Conservation (phyloP, 192 early-diverging fungal genomes). For the Gryganskiella cystojenkinii region DNA sequence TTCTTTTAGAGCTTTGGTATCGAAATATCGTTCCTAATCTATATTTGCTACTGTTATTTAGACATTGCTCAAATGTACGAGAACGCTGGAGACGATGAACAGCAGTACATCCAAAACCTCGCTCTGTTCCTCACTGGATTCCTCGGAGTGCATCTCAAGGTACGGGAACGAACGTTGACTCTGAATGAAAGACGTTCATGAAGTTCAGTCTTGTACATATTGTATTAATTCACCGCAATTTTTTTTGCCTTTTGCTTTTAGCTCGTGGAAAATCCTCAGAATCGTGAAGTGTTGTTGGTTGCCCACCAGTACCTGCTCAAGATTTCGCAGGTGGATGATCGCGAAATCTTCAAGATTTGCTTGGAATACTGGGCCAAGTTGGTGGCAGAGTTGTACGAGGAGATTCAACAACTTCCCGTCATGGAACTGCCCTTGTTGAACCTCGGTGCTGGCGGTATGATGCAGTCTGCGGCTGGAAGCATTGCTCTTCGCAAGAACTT, state of each 20-base stretch:
- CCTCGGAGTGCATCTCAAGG: conserved; percentile 85
- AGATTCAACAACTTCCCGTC: conserved; percentile 69
- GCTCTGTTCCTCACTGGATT: conserved; percentile 93
- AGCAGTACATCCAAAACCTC: conserved; percentile 97
- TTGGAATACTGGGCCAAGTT: conserved; percentile 98
- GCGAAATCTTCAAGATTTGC: conserved; percentile 98
- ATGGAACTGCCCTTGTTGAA: conserved; percentile 70
- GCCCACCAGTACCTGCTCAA: conserved; percentile 93
- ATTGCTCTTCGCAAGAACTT: conserved; percentile 75
- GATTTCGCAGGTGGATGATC: conserved; percentile 92
- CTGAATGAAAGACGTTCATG: background rate
- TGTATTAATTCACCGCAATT: conserved; percentile 1
- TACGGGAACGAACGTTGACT: too few species aligned
- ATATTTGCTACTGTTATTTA: conserved; percentile 21
- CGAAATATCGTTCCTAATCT: background rate
- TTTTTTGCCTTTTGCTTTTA: conserved; percentile 13
- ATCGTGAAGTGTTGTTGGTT: conserved; percentile 66
- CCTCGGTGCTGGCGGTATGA: conserved; percentile 58
- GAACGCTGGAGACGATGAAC: conserved; percentile 86
- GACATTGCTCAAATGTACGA: conserved; percentile 89
- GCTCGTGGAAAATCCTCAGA: conserved; percentile 67
- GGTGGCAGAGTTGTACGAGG: conserved; percentile 92
- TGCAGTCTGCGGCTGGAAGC: conserved; percentile 54
- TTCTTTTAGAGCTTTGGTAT: background rate
- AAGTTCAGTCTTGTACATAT: too few species aligned